These are phyloP conservation scores for Saccharomycopsis olivae DNA, from an alignment of 805 yeast species.

Conservation along the genomic window DNA sequence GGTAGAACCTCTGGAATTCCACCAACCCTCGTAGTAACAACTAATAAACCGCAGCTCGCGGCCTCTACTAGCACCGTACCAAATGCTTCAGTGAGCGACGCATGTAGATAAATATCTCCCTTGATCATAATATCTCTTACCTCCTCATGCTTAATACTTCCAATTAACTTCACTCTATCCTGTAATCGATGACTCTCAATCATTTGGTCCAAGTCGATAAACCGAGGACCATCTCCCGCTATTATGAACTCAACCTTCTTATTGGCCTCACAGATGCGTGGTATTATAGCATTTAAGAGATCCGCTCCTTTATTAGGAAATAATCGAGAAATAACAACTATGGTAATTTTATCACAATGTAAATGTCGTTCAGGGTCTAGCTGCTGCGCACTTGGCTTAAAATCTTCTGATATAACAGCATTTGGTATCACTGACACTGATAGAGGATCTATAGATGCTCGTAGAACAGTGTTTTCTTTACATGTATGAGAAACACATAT, in stretches of 20 bases:
- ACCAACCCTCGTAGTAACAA: constrained; percentile 93
- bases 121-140: constrained; percentile 87
- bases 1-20: constrained; percentile 98
- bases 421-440: constrained; percentile 88
- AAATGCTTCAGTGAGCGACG: constrained; percentile 92
- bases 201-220: constrained; percentile 90
- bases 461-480: constrained; percentile 85
- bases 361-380: not conserved
- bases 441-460: constrained; percentile 74
- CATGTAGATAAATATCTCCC: constrained; percentile 90
- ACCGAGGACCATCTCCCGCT: constrained; percentile 97
- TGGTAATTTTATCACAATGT: constrained; percentile 38
- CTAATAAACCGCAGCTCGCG: constrained; percentile 87
- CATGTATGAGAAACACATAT: constrained; percentile 97
- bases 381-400: constrained; percentile 36
- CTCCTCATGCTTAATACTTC: constrained; percentile 83
- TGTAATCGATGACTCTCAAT: constrained; percentile 77
- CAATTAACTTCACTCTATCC: constrained; percentile 76
- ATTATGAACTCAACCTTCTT: constrained; percentile 65
- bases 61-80: constrained; percentile 98
- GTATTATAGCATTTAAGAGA: constrained; percentile 71
- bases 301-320: constrained; percentile 98
- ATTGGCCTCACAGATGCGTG: constrained; percentile 58
- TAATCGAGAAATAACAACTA: constrained; percentile 82
- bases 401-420: constrained; percentile 82